Evolutionary conservation across 148 eudicot genomes (phyloP), one percentile per base, ranked within the genome.

Genomic region (Rhododendron simsii): DNA sequence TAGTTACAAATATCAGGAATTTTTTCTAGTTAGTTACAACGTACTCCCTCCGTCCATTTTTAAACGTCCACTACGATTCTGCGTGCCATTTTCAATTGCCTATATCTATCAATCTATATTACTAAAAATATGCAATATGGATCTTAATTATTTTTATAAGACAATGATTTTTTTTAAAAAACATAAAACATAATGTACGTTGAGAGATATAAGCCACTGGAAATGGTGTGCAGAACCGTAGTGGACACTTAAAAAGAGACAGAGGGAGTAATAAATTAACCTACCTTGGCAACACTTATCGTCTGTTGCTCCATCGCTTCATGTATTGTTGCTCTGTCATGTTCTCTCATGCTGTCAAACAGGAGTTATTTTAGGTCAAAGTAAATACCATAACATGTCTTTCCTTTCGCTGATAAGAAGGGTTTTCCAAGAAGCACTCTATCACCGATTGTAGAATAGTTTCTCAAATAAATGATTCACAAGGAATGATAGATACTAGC

Each of bases 291-390:
- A 84, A 97, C 80, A 87, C 99, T 97, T 82, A 97, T 97, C 8
- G 99, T 97, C 91, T 97, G 99, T 86, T 97, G 99, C 93, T 97
- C 99, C 99, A 97, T 97, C 18, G 98, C 99, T 88, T 97, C 99
- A 61, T 97, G 99, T 89, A 97, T 97, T 78, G 99, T 97, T 89
- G 99, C 98, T 74, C 99, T 87, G 80, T 97, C 99, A 86, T 97
- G 99, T 89, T 94, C 99, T 88, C 98, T 93, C 99, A 97, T 97
- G 92, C 99, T 96, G 91, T 91, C 92, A 84, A 85, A 76, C 23
- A 80, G 13, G 59, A 80, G 47, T 14, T 50, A 50, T 30, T 80
- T 73, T 63, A 86, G 41, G 61, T 84, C 79, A 33, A 50, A 35
- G 13, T 6, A 1, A 47, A 10, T n/a, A 74, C 45, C 23, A 63